Evolutionary conservation across 148 eudicot species (phyloP).

Genomic region (Spergularia marina): DNA sequence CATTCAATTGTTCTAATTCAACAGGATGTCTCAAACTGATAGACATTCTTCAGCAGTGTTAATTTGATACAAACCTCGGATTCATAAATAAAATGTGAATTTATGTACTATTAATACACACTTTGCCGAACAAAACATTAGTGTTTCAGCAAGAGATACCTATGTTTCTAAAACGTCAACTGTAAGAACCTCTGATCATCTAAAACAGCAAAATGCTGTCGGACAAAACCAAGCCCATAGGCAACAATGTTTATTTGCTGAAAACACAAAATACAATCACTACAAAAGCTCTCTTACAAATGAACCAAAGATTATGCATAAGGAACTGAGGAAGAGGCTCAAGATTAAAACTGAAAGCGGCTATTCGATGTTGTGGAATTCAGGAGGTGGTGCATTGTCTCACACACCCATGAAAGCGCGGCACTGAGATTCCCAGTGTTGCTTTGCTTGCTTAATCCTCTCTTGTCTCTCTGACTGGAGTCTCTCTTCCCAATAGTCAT

Average conservation of each 20-base stretch:
- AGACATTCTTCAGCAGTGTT: no score
- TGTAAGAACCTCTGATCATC: no score
- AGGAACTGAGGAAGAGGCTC: neutral
- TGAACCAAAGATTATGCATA: neutral
- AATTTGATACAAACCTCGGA: no score
- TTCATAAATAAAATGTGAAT: no score
- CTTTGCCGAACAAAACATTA: no score
- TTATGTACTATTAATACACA: no score
- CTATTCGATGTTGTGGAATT: neutral
- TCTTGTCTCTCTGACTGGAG: constrained; percentile 66
- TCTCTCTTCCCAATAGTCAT: constrained; percentile 86
- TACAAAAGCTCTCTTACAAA: neutral
- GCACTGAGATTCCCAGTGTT: constrained; percentile 82
- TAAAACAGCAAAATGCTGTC: no score
- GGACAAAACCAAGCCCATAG: no score
- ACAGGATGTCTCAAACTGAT: no score
- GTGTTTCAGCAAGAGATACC: no score
- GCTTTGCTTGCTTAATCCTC: constrained; percentile 71
- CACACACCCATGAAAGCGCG: constrained; percentile 66
- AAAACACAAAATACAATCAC: constrained; percentile 7
- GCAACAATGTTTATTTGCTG: neutral
- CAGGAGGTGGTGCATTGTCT: neutral
- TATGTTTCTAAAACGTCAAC: no score
- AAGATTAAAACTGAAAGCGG: neutral
- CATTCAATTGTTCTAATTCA: no score